Conservation (phyloP, 805 yeast genomes). For the Candida succiphila region DNA sequence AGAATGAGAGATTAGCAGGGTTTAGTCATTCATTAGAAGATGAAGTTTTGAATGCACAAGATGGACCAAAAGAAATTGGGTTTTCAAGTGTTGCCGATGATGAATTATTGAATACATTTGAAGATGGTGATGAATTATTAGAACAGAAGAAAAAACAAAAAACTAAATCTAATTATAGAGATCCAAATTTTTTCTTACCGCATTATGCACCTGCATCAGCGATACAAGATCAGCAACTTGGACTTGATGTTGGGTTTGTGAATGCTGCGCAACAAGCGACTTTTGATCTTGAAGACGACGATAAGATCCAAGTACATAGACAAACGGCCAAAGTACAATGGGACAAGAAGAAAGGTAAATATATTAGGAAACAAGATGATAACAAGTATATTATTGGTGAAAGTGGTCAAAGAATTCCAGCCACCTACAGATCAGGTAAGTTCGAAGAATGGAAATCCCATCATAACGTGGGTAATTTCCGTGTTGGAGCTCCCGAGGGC, state of each 20-base stretch:
- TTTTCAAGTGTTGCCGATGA: constrained; percentile 30
- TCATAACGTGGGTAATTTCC: constrained; percentile 41
- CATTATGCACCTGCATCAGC: constrained; percentile 80
- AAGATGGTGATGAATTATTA: constrained; percentile 37
- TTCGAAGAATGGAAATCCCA: constrained; percentile 86
- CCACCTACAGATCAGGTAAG: constrained; percentile 82
- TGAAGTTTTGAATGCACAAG: constrained; percentile 50
- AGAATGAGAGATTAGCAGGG: constrained; percentile 68
- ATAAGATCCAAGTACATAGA: constrained; percentile 54
- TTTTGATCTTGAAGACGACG: constrained; percentile 70
- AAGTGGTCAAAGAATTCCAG: constrained; percentile 87
- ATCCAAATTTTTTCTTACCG: constrained; percentile 71
- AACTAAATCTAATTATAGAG: constrained; percentile 50
- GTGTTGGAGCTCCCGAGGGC: constrained; percentile 45
- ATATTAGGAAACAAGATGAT: constrained; percentile 74
- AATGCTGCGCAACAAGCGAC: constrained; percentile 80
- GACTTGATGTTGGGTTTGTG: constrained; percentile 54
- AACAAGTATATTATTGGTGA: constrained; percentile 89
- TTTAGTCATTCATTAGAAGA: constrained; percentile 64
- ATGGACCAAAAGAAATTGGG: constrained; percentile 27
- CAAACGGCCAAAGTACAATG: constrained; percentile 69
- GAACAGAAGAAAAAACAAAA: constrained; percentile 11
- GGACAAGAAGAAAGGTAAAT: constrained; percentile 91
- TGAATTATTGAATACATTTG: constrained; percentile 38
- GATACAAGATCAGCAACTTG: constrained; percentile 72